Percentiles rank a stretch among this genome's conserved stretches.
Conservation (phyloP, 2,329 filamentous ascomycete genomes). For the Pleurostoma richardsiae region DNA sequence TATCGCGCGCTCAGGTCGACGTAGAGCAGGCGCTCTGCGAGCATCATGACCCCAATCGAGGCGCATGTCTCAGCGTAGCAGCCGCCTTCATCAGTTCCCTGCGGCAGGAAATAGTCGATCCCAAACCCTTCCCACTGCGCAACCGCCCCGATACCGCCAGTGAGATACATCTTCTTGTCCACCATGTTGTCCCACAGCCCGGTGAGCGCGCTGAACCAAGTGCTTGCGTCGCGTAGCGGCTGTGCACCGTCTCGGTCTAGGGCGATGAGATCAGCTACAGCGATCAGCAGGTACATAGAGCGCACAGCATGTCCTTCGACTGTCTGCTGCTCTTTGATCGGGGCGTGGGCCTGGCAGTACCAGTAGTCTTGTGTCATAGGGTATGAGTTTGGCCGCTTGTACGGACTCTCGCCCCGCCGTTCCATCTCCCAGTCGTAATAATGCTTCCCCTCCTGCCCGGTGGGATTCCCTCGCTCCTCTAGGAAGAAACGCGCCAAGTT, state of each 20-base stretch:
- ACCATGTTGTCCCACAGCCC: conserved; percentile 57
- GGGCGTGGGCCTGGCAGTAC: conserved; percentile 54
- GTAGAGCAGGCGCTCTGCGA: conserved; percentile 50
- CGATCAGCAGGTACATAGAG: conserved; percentile 56
- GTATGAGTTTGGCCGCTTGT: conserved; percentile 41
- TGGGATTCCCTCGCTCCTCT: conserved; percentile 49
- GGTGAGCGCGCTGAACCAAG: conserved; percentile 32
- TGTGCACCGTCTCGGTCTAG: conserved; percentile 22
- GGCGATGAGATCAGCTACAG: conserved; percentile 48
- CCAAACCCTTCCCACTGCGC: conserved; percentile 58
- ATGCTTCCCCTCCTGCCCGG: conserved; percentile 39
- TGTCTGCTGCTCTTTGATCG: conserved; percentile 46
- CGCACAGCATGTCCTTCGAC: conserved; percentile 57
- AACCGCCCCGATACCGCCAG: conserved; percentile 54
- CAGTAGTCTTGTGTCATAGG: conserved; percentile 31
- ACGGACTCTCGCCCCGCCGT: conserved; percentile 41
- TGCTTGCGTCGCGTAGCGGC: conserved; percentile 13
- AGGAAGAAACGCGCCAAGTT: conserved; percentile 52
- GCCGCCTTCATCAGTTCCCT: conserved; percentile 54
- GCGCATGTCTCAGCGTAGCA: conserved; percentile 61
- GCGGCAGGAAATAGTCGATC: conserved; percentile 52
- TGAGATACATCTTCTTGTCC: conserved; percentile 56
- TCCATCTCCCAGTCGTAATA: conserved; percentile 51
- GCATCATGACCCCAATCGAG: conserved; percentile 55
- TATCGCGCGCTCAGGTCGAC: conserved; percentile 47